phyloP scores from a whole-genome alignment of 2,329 filamentous ascomycete species.

The Talaromyces sp. region DNA sequence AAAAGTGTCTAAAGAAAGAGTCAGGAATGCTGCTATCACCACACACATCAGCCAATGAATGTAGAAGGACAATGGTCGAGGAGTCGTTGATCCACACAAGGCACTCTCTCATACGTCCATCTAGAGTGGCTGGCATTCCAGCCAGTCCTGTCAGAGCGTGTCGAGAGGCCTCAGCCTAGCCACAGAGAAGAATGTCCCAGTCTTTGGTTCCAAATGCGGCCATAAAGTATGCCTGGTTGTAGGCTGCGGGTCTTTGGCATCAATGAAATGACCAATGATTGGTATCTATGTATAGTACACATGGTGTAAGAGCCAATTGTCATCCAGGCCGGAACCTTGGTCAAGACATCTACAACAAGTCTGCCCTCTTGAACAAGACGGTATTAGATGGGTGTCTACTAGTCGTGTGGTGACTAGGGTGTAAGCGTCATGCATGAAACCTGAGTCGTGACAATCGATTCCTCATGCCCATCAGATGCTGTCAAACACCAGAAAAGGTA shows the following conservation, averaged over 20 bases:
- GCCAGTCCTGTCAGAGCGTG: conserved; percentile 20
- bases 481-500: neutral
- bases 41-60: conserved; percentile 13
- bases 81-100: conserved; percentile 21
- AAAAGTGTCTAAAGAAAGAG: conserved; percentile 29
- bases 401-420: conserved; percentile 19
- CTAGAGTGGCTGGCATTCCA: conserved; percentile 28
- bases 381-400: conserved; percentile 4
- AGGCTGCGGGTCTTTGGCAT: conserved; percentile 25
- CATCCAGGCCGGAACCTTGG: conserved; percentile 15
- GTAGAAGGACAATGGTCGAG: conserved; percentile 10
- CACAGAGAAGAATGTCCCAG: conserved; percentile 35
- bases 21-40: conserved; percentile 30
- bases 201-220: conserved; percentile 34
- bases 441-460: neutral
- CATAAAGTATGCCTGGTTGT: conserved; percentile 24
- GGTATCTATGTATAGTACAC: conserved; percentile 7
- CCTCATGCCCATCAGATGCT: neutral
- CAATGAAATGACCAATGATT: conserved; percentile 23
- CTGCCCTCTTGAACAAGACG: neutral
- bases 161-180: conserved; percentile 20
- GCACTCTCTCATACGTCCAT: conserved; percentile 8
- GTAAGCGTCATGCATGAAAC: conserved; percentile 34
- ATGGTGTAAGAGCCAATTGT: conserved; percentile 10
- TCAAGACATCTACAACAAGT: conserved; percentile 12